Evolutionary conservation across 225 moss, liverwort and hornwort genomes (phyloP).

Genomic region (Antitrichia curtipendula): DNA sequence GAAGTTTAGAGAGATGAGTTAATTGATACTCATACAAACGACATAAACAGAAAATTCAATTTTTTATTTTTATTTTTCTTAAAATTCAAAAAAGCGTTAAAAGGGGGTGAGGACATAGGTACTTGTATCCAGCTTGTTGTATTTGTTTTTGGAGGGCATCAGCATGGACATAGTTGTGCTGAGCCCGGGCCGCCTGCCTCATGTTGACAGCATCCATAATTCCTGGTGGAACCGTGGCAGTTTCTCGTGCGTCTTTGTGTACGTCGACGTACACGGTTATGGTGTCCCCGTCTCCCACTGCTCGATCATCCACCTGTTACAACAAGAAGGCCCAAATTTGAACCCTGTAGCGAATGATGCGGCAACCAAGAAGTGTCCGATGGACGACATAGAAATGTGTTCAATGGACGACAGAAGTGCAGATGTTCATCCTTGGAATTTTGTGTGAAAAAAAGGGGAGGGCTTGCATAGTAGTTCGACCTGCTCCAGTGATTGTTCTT

Average conservation of each 20-base stretch:
- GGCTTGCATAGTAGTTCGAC: neutral
- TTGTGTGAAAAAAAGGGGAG: neutral
- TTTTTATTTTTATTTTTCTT: neutral
- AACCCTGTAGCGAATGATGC: rapidly evolving
- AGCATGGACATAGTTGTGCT: conserved; percentile 15
- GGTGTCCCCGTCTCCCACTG: conserved; percentile 43
- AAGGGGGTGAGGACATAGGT: neutral
- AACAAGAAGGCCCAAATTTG: neutral
- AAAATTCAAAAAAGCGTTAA: no score
- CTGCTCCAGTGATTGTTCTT: rapidly evolving
- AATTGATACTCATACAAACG: neutral
- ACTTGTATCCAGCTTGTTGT: conserved; percentile 53
- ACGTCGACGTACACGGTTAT: conserved; percentile 30
- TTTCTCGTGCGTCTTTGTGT: conserved; percentile 7
- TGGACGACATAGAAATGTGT: no score
- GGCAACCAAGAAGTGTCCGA: rapidly evolving
- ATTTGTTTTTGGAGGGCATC: conserved; percentile 39
- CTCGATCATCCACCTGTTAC: conserved; percentile 25
- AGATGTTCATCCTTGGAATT: neutral
- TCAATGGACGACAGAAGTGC: rapidly evolving
- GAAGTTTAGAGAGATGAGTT: no score
- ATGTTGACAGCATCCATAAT: conserved; percentile 18
- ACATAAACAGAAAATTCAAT: no score
- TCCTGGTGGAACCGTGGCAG: conserved; percentile 5
- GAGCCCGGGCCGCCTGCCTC: conserved; percentile 16